phyloP scores from a whole-genome alignment of 257 asterid genomes.

The Solanum pimpinellifolium region DNA sequence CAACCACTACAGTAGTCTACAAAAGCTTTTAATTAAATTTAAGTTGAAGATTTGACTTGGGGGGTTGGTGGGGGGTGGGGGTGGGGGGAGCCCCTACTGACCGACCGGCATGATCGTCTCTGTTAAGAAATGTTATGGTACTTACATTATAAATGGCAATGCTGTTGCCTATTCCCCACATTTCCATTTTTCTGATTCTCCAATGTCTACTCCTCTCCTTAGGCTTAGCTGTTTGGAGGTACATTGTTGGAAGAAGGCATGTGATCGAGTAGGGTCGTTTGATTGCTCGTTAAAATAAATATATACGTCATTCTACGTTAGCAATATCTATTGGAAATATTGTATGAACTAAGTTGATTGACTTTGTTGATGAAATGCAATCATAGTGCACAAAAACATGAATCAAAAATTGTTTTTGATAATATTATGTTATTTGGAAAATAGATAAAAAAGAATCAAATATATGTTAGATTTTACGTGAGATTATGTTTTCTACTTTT shows the following conservation, averaged over 20 bases:
- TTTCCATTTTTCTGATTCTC: neutral
- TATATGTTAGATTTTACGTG: neutral
- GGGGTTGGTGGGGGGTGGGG: neutral
- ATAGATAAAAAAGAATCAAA: neutral
- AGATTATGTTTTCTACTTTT: neutral
- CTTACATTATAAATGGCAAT: neutral
- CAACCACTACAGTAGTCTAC: neutral
- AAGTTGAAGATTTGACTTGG: neutral
- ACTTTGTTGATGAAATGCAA: neutral
- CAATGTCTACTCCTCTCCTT: neutral
- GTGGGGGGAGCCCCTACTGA: neutral
- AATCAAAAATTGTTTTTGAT: neutral
- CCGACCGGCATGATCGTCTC: slow-evolving; percentile 1
- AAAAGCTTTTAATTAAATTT: neutral
- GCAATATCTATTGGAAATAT: neutral
- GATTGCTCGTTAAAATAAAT: neutral
- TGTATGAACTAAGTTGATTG: neutral
- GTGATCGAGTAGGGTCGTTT: neutral
- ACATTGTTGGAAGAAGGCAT: neutral
- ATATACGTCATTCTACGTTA: neutral
- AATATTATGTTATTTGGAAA: too few relatives aligned
- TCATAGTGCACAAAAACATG: neutral
- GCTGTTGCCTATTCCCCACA: neutral
- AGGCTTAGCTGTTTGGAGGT: neutral
- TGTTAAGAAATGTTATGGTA: neutral